Conservation (phyloP, 208 protist genomes). For the Trypanosoma avium region DNA sequence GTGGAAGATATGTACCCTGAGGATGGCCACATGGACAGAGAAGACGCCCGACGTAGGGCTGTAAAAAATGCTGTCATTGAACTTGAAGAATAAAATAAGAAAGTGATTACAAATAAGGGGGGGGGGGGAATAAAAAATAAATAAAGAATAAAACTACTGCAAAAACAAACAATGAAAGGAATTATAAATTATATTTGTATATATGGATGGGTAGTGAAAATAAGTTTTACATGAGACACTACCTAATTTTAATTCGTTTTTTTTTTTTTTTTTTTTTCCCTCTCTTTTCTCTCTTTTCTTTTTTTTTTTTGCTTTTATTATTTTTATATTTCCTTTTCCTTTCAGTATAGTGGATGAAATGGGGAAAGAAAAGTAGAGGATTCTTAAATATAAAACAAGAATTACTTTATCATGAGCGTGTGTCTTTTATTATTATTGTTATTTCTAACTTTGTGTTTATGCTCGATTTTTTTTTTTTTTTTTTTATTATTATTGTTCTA, state of each 20-base stretch:
- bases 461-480: too few relatives aligned
- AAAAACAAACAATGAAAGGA: constrained; percentile 4
- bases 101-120: neutral
- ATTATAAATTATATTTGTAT: too few relatives aligned
- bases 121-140: constrained; percentile 13
- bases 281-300: constrained; percentile 5
- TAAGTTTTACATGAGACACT: too few relatives aligned
- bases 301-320: constrained; percentile 3
- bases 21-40: neutral
- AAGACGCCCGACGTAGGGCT: neutral
- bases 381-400: neutral
- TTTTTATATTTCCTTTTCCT: constrained; percentile 26
- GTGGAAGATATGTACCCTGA: constrained; percentile 82
- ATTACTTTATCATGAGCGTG: neutral
- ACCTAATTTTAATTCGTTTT: neutral
- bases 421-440: neutral
- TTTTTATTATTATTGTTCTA: too few relatives aligned
- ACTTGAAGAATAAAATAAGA: constrained; percentile 38
- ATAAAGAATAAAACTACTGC: constrained; percentile 2
- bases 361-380: too few relatives aligned
- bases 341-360: constrained; percentile 4
- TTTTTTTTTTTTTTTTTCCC: constrained; percentile 10
- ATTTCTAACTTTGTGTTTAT: too few relatives aligned
- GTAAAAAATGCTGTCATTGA: constrained; percentile 70
- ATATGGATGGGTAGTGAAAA: too few relatives aligned